Evolutionary conservation across 2,329 filamentous ascomycete species (phyloP).

Genomic region (Thermoascus crustaceus): DNA sequence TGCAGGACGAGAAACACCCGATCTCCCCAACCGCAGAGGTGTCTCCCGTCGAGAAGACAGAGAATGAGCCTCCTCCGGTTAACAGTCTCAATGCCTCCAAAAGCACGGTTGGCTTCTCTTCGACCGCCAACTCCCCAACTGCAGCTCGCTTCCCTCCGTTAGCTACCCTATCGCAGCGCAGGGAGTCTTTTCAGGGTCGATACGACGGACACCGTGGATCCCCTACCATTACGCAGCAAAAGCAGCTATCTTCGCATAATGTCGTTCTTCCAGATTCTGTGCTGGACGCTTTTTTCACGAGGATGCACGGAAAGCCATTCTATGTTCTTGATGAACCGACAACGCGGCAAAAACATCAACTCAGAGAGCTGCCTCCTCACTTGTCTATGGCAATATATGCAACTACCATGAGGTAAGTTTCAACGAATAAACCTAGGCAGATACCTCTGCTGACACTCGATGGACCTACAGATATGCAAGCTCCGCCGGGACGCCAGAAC

Average conservation of each 20-base stretch:
- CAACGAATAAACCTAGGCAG: no score
- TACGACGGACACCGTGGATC: slow-evolving; percentile 9
- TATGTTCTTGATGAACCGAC: slow-evolving; percentile 71
- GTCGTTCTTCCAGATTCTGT: slow-evolving; percentile 52
- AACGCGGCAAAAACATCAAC: slow-evolving; percentile 62
- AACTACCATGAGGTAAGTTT: slow-evolving; percentile 55
- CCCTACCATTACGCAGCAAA: slow-evolving; percentile 16
- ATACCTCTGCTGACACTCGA: no score
- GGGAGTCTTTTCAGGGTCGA: slow-evolving; percentile 11
- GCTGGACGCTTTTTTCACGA: slow-evolving; percentile 69
- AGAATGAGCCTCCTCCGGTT: slow-evolving; percentile 9
- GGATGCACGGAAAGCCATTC: slow-evolving; percentile 74
- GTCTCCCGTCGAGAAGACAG: slow-evolving; percentile 30
- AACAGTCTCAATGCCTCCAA: slow-evolving; percentile 10
- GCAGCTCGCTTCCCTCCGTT: slow-evolving; percentile 11
- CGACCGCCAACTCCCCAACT: slow-evolving; percentile 8
- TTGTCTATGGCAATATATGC: slow-evolving; percentile 48
- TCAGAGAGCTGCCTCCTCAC: slow-evolving; percentile 52
- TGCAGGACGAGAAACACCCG: slow-evolving; percentile 58
- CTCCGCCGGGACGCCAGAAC: slow-evolving; percentile 59
- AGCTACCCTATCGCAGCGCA: slow-evolving; percentile 10
- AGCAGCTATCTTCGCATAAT: slow-evolving; percentile 34
- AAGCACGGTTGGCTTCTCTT: slow-evolving; percentile 15
- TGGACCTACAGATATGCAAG: slow-evolving; percentile 63
- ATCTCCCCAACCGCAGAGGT: slow-evolving; percentile 37